These are phyloP conservation scores for Castanospermum australe DNA, from an alignment of 306 rosid genomes.

Conservation along the genomic window DNA sequence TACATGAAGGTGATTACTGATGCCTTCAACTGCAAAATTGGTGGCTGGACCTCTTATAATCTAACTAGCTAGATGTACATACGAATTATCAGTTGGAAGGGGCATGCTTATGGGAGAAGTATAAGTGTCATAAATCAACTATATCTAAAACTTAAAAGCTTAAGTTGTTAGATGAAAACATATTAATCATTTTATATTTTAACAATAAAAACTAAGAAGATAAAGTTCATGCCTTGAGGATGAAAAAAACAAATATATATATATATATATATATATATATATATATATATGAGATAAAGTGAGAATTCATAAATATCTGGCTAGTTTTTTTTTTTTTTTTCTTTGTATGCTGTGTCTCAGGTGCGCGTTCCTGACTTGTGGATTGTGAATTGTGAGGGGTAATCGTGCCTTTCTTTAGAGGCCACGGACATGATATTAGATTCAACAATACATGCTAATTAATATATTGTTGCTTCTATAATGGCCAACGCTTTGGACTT, in stretches of 20 bases:
- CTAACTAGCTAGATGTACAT: background rate
- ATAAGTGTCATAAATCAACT: too few species aligned
- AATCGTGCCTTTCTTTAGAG: background rate
- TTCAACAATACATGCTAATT: background rate
- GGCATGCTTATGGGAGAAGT: background rate
- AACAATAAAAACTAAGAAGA: too few species aligned
- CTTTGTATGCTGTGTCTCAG: background rate
- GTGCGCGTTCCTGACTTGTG: background rate
- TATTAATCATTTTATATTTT: too few species aligned
- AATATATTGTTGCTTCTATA: background rate
- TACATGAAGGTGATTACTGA: conserved; percentile 1
- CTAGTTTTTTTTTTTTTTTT: background rate
- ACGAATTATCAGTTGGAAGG: background rate
- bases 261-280: too few species aligned
- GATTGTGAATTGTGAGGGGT: background rate
- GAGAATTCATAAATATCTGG: background rate
- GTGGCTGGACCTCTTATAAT: background rate
- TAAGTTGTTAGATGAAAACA: too few species aligned
- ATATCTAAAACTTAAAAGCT: too few species aligned
- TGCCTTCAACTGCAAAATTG: conserved; percentile 36
- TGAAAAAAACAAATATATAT: background rate
- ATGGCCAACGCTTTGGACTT: background rate
- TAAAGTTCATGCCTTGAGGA: background rate
- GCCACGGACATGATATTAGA: background rate
- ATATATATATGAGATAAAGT: background rate